A percentile compares a stretch with the other conserved stretches of the same genome.
phyloP scores from a whole-genome alignment of 2,329 filamentous ascomycete species.

The Triangularia verruculosa region DNA sequence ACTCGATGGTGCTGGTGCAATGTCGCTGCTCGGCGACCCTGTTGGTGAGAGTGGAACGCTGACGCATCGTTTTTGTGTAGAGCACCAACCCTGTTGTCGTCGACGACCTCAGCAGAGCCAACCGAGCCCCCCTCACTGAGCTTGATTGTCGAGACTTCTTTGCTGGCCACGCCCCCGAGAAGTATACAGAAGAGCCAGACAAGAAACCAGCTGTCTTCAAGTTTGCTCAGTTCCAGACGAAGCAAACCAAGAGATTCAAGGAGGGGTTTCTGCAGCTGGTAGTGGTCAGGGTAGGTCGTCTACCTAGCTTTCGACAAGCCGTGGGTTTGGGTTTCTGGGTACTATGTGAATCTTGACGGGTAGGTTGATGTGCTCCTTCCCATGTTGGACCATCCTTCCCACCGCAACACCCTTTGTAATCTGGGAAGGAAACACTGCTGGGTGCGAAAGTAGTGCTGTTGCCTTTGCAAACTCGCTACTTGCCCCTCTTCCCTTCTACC shows the following conservation, averaged over 20 bases:
- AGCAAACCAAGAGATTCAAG: not conserved
- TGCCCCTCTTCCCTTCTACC: not conserved
- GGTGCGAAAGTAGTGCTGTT: not conserved
- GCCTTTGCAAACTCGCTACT: conserved; percentile 1
- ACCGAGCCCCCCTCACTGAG: not conserved
- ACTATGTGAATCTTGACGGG: conserved; percentile 26
- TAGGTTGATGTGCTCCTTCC: conserved; percentile 22
- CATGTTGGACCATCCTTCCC: not conserved
- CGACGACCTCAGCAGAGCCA: conserved; percentile 5
- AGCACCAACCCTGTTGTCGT: conserved; percentile 1
- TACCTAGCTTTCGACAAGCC: not conserved
- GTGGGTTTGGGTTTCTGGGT: conserved; percentile 14
- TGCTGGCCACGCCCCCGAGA: not conserved
- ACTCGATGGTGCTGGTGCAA: not conserved
- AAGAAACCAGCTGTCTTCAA: not conserved
- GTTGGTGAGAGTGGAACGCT: conserved; percentile 13
- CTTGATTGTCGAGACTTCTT: not conserved
- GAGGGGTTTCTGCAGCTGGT: conserved; percentile 9
- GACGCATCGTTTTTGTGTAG: conserved; percentile 24
- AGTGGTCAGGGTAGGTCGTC: conserved; percentile 2
- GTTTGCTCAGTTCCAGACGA: conserved; percentile 4
- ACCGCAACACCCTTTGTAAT: conserved; percentile 1
- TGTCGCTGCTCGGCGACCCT: too few species aligned
- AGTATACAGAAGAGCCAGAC: not conserved
- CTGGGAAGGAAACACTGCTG: not conserved